Conservation (phyloP, 352 stramenopile genomes). For the Phytophthora tentaculata region DNA sequence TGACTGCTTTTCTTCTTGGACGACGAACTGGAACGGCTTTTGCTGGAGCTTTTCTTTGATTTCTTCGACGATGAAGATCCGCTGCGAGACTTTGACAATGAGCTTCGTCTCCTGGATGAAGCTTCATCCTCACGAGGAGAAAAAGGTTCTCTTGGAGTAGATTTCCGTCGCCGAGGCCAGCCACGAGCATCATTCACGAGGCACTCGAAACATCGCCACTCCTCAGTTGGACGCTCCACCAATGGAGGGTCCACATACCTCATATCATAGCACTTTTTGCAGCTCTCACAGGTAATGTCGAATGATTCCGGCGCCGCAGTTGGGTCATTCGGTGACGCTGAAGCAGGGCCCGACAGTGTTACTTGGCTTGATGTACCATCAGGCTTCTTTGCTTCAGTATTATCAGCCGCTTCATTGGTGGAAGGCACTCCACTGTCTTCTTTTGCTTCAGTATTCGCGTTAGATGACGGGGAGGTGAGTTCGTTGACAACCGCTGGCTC, state of each 20-base stretch:
- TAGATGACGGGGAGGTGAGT: neutral
- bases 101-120: conserved; percentile 45
- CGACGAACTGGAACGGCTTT: conserved; percentile 48
- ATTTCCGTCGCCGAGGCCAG: conserved; percentile 71
- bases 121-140: conserved; percentile 29
- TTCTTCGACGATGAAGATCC: conserved; percentile 53
- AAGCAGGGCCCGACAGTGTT: conserved; percentile 13
- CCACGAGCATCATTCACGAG: conserved; percentile 87
- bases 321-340: conserved; percentile 32
- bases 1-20: conserved; percentile 55
- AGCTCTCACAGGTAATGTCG: conserved; percentile 82
- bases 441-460: conserved; percentile 8
- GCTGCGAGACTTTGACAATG: conserved; percentile 51
- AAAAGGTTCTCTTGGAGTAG: conserved; percentile 35
- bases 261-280: conserved; percentile 85
- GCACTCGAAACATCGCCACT: conserved; percentile 90
- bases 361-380: conserved; percentile 5
- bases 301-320: conserved; percentile 54
- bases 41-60: conserved; percentile 42
- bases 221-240: conserved; percentile 69
- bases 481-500: conserved; percentile 7
- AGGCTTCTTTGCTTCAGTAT: conserved; percentile 3
- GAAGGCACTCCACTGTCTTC: no score
- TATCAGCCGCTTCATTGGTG: neutral
- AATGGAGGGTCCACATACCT: conserved; percentile 84